Percentiles rank a stretch among this genome's conserved stretches.
phyloP scores from a whole-genome alignment of 495 filamentous ascomycete species.

The Penicillium pulvis region DNA sequence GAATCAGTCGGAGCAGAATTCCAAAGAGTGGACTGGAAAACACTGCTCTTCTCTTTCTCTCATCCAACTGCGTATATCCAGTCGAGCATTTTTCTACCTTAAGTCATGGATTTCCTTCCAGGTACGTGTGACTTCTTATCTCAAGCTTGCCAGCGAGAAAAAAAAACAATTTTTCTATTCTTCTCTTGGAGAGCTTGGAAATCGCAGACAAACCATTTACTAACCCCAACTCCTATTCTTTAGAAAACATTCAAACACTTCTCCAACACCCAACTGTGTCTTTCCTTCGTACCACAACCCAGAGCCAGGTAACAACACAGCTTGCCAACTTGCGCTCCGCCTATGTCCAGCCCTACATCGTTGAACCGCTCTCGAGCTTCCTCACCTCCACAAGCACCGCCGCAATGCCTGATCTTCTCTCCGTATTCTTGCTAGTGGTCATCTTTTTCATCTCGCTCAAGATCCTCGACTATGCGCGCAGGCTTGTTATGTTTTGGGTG shows the following conservation, averaged over 20 bases:
- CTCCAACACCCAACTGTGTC: constrained; percentile 30
- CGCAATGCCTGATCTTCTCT: constrained; percentile 60
- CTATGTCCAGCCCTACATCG: constrained; percentile 44
- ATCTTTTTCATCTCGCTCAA: constrained; percentile 64
- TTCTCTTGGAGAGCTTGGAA: neutral
- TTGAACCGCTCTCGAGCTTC: constrained; percentile 48
- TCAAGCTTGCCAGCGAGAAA: neutral
- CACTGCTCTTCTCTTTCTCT: neutral
- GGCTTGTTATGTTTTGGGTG: constrained; percentile 75
- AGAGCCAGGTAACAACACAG: constrained; percentile 30
- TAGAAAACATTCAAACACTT: constrained; percentile 21
- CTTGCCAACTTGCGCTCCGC: constrained; percentile 37
- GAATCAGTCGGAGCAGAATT: neutral
- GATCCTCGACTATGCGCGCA: constrained; percentile 65
- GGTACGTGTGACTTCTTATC: constrained; percentile 11
- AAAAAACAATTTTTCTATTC: neutral
- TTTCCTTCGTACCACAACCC: constrained; percentile 21
- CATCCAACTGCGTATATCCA: neutral
- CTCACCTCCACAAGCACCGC: constrained; percentile 47
- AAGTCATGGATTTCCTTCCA: constrained; percentile 30
- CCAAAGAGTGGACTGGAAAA: neutral
- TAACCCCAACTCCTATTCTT: neutral
- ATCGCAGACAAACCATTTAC: neutral
- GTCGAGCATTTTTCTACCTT: neutral
- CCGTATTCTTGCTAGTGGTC: constrained; percentile 56